These are phyloP conservation scores for Euphorbia corollata DNA, from an alignment of 441 rosid species.

Conservation along the genomic window DNA sequence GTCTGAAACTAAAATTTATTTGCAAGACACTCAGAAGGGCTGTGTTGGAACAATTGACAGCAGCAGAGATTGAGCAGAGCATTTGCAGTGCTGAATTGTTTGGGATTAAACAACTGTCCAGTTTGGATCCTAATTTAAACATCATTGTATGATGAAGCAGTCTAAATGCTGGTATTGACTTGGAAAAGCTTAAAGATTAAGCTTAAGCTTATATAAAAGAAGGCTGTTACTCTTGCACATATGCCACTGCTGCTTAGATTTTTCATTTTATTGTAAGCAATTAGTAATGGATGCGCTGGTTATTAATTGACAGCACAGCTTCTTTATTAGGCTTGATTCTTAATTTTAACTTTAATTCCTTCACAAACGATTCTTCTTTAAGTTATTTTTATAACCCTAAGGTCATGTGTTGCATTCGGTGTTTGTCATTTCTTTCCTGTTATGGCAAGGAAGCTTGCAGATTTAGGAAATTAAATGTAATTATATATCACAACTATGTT, in stretches of 20 bases:
- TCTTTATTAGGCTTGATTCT: neutral
- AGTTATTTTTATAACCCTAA: constrained; percentile 1
- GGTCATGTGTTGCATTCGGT: constrained; percentile 2
- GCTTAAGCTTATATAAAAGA: too few species aligned
- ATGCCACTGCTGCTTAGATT: too few species aligned
- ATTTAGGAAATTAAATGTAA: constrained; percentile 13
- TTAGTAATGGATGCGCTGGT: neutral
- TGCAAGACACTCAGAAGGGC: constrained; percentile 23
- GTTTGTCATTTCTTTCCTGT: constrained; percentile 26
- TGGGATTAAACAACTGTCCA: neutral
- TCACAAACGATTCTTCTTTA: constrained; percentile 1
- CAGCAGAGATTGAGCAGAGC: constrained; percentile 18
- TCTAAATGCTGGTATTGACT: constrained; percentile 4
- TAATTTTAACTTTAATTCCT: neutral
- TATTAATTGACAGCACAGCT: constrained; percentile 20
- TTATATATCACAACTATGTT: neutral
- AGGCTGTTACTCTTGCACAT: too few species aligned
- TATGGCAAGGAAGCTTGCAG: constrained; percentile 27
- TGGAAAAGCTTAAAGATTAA: too few species aligned
- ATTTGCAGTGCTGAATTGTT: neutral
- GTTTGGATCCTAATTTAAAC: neutral
- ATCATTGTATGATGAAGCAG: constrained; percentile 15
- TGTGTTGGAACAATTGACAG: constrained; percentile 19
- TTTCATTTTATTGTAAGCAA: too few species aligned
- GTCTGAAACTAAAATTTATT: constrained; percentile 25